phyloP scores from a whole-genome alignment of 768 basidiomycete species.

The Coprinopsis marcescibilis region DNA sequence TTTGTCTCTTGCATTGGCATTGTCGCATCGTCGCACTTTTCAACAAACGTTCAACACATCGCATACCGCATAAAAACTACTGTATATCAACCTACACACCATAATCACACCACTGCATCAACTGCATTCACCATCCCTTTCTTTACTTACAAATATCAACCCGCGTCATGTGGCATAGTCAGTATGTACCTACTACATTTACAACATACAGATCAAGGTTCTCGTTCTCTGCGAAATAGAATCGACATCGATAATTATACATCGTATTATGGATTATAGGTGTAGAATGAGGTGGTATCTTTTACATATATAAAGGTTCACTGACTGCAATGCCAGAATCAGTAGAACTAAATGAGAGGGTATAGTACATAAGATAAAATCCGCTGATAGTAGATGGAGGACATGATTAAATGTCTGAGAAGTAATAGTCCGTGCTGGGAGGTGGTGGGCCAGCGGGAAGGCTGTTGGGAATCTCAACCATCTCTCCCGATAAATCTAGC shows the following conservation, averaged over 20 bases:
- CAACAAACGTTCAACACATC: conserved; percentile 18
- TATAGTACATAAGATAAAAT: neutral
- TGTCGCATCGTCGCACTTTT: conserved; percentile 12
- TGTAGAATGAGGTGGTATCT: neutral
- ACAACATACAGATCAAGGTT: neutral
- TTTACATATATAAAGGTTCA: too few species aligned
- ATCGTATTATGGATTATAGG: neutral
- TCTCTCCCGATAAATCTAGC: conserved; percentile 81
- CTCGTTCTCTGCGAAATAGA: neutral
- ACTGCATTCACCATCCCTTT: conserved; percentile 54
- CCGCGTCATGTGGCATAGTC: conserved; percentile 11
- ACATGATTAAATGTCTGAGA: conserved; percentile 48
- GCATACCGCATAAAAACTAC: too few species aligned
- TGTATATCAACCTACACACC: conserved; percentile 17
- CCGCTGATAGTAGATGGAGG: neutral
- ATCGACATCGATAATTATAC: neutral
- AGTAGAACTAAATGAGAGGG: neutral
- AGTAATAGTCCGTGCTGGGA: conserved; percentile 77
- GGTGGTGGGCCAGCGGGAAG: conserved; percentile 76
- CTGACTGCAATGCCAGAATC: neutral
- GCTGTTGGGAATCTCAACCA: conserved; percentile 82
- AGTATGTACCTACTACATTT: neutral
- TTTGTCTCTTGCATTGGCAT: conserved; percentile 15
- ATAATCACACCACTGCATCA: conserved; percentile 41
- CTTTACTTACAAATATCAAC: conserved; percentile 3